phyloP scores from a whole-genome alignment of 1,284 basidiomycete genomes.

The Entoloma clypeatum region DNA sequence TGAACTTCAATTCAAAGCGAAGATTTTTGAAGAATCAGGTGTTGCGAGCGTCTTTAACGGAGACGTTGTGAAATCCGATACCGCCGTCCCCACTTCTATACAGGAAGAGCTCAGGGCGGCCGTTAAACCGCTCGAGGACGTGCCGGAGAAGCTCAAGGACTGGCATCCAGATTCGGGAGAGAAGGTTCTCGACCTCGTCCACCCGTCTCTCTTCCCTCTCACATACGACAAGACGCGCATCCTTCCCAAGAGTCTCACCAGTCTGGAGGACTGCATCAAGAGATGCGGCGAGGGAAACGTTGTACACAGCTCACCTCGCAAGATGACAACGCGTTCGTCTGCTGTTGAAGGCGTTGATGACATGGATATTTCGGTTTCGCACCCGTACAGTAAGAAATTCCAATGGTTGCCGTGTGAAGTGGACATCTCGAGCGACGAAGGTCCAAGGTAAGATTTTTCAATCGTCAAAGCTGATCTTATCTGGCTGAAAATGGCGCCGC shows the following conservation, averaged over 20 bases:
- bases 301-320: slow-evolving; percentile 13
- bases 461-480: not conserved
- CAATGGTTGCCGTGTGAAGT: slow-evolving; percentile 37
- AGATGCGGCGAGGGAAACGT: slow-evolving; percentile 20
- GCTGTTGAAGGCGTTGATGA: not conserved
- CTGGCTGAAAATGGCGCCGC: too few species aligned
- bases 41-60: slow-evolving; percentile 20
- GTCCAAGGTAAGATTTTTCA: slow-evolving; percentile 4
- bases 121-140: slow-evolving; percentile 31
- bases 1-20: slow-evolving; percentile 21
- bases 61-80: slow-evolving; percentile 29
- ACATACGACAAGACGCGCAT: slow-evolving; percentile 30
- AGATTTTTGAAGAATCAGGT: slow-evolving; percentile 13
- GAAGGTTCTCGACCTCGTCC: slow-evolving; percentile 42
- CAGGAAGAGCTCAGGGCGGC: slow-evolving; percentile 18
- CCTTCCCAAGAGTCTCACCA: slow-evolving; percentile 12
- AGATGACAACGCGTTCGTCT: not conserved
- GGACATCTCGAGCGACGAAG: slow-evolving; percentile 11
- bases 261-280: slow-evolving; percentile 20
- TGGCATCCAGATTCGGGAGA: slow-evolving; percentile 43
- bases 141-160: slow-evolving; percentile 35
- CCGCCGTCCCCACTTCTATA: slow-evolving; percentile 17
- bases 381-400: slow-evolving; percentile 21
- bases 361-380: not conserved
- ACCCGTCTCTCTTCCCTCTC: slow-evolving; percentile 40